Evolutionary conservation across 306 rosid species (phyloP), one percentile per base, ranked within the genome.

Genomic region (Hippophae gyantsensis): DNA sequence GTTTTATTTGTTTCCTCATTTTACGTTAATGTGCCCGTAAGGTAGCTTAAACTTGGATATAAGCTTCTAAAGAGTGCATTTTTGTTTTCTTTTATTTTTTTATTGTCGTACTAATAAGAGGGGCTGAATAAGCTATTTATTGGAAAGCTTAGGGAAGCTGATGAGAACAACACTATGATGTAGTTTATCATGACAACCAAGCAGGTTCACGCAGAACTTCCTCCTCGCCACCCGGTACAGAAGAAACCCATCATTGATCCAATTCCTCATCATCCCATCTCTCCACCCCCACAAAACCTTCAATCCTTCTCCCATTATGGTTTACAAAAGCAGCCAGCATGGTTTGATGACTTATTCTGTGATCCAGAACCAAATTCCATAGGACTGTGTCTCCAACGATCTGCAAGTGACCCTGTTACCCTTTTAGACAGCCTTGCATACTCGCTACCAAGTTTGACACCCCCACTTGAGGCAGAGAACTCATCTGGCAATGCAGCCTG

Each of bases 201-300:
- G 63, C 82, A 77, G 61, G 58, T 47, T 53, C 69, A 73, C 62
- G 64, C 76, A 61, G 75, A 69, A 40, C 82, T 78, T 45, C 82
- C 82, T 73, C 82, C 78, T 32, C 82, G 82, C 40, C 69, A 78
- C 61, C 79, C 82, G 13, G 62, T 44, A 54, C 82, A 69, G 63
- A 73, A 69, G 78, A 73, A 54, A 73, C 67, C 73, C 57, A 57
- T 27, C 23, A 27, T 56, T n/a, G 64, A 61, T 48, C 7, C 68
- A 56, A 60, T 50, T 51, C 61, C 45, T 51, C 61, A 52, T 23
- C 71, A 69, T 45, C 51, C 48, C 6, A 54, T 52, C 46, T 23
- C 52, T 41, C 58, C 52, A 32, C 32, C 68, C 48, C 47, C 64
- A 13, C 67, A 6, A 27, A 64, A 61, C 64, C 58, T 47, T 10